Evolutionary conservation across 257 asterid species (phyloP).

Genomic region (Haberlea rhodopensis): DNA sequence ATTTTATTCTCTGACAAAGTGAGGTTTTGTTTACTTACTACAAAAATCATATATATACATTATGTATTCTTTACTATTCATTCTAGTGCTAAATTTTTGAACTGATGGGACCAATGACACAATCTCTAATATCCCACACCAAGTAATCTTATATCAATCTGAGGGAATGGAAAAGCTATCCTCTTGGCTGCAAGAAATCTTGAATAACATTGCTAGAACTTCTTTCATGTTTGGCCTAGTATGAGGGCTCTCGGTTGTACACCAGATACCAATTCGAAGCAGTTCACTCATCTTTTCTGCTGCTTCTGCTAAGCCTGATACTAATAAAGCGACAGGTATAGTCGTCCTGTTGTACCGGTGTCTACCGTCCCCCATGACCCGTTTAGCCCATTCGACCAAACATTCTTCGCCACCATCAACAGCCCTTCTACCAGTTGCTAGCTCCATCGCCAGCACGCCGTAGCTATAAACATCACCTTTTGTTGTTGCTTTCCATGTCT

Average conservation of each 20-base stretch:
- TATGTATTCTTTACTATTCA: no score
- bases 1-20: no score
- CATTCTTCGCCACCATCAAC: constrained; percentile 95
- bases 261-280: constrained; percentile 73
- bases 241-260: constrained; percentile 70
- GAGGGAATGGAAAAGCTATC: constrained; percentile 34
- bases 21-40: constrained; percentile 31
- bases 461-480: constrained; percentile 94
- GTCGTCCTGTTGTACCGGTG: constrained; percentile 33
- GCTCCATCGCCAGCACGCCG: constrained; percentile 88
- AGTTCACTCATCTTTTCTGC: constrained; percentile 69
- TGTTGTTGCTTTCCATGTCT: constrained; percentile 88
- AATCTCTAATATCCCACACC: no score
- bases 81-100: no score
- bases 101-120: no score
- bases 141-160: constrained; percentile 16
- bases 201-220: constrained; percentile 70
- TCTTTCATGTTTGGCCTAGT: constrained; percentile 88
- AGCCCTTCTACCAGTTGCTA: constrained; percentile 85
- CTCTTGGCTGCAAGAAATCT: constrained; percentile 40
- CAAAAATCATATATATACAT: constrained; percentile 32
- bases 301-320: constrained; percentile 65
- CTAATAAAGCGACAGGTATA: constrained; percentile 56
- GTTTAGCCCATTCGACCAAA: constrained; percentile 79
- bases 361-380: constrained; percentile 70